Conservation (phyloP, 768 basidiomycete species). For the Mrakia frigida region DNA sequence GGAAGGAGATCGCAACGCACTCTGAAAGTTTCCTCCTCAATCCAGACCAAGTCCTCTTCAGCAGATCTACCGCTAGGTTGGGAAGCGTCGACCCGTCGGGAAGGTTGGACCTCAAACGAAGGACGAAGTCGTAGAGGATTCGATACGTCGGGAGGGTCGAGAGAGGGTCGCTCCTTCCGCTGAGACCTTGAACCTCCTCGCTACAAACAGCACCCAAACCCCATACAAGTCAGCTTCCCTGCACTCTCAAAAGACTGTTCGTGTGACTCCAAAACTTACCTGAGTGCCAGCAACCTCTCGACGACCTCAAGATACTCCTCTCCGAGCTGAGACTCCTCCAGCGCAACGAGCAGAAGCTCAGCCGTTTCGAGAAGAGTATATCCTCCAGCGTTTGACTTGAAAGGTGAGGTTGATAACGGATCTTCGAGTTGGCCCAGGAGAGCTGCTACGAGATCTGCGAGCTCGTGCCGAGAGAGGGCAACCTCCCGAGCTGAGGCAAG, state of each 20-base stretch:
- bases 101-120: not conserved
- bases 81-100: constrained; percentile 7
- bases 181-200: constrained; percentile 7
- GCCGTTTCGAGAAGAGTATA: not conserved
- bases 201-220: not conserved
- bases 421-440: constrained; percentile 20
- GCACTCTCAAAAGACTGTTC: not conserved
- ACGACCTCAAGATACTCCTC: constrained; percentile 20
- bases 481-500: constrained; percentile 22
- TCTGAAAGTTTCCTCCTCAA: constrained; percentile 19
- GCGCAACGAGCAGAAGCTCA: constrained; percentile 10
- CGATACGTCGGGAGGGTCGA: constrained; percentile 15
- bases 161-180: constrained; percentile 3
- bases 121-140: constrained; percentile 9
- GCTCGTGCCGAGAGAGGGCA: constrained; percentile 27
- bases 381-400: constrained; percentile 9
- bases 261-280: not conserved
- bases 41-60: constrained; percentile 21
- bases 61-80: constrained; percentile 10
- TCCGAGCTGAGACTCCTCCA: constrained; percentile 11
- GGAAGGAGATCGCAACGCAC: constrained; percentile 9
- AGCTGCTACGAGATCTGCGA: constrained; percentile 22
- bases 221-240: not conserved
- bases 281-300: constrained; percentile 5
- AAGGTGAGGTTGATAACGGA: not conserved